These are phyloP conservation scores for Gracilaria vermiculophylla DNA, from an alignment of 23 red algal genomes.

Conservation along the genomic window DNA sequence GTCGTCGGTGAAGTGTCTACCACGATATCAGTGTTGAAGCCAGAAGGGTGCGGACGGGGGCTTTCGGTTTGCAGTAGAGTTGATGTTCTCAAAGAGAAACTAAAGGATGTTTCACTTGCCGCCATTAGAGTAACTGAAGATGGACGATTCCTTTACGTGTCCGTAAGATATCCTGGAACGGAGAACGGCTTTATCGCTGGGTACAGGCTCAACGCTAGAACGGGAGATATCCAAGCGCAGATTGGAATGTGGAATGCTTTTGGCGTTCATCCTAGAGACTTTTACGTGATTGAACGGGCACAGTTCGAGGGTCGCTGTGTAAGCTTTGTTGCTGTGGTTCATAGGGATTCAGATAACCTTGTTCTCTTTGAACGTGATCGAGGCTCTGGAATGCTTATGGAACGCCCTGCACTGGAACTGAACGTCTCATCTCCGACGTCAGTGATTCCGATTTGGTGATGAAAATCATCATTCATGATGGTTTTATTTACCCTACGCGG, in stretches of 20 bases:
- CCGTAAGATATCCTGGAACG: constrained; percentile 14
- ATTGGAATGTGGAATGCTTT: constrained; percentile 31
- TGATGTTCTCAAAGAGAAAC: not conserved
- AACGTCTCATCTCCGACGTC: constrained; percentile 28
- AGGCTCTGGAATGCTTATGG: not conserved
- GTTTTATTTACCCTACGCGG: not conserved
- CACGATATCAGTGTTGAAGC: constrained; percentile 11
- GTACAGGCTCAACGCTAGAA: not conserved
- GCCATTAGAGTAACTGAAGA: constrained; percentile 45
- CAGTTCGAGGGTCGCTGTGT: constrained; percentile 8
- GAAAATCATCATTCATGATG: not conserved
- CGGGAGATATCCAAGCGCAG: constrained; percentile 22
- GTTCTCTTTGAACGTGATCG: constrained; percentile 32
- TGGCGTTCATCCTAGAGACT: constrained; percentile 55
- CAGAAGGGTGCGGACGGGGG: not conserved
- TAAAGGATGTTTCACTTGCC: constrained; percentile 24
- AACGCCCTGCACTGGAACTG: not conserved
- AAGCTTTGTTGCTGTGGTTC: constrained; percentile 43
- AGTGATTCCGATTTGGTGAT: constrained; percentile 25
- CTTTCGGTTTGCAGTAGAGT: constrained; percentile 5
- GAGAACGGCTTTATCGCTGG: constrained; percentile 27
- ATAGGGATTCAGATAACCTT: constrained; percentile 51
- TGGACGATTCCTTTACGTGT: constrained; percentile 52
- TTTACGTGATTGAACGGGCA: constrained; percentile 28
- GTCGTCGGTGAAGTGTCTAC: constrained; percentile 31